phyloP scores from a whole-genome alignment of 805 yeast species.

The Clavispora asparagi region DNA sequence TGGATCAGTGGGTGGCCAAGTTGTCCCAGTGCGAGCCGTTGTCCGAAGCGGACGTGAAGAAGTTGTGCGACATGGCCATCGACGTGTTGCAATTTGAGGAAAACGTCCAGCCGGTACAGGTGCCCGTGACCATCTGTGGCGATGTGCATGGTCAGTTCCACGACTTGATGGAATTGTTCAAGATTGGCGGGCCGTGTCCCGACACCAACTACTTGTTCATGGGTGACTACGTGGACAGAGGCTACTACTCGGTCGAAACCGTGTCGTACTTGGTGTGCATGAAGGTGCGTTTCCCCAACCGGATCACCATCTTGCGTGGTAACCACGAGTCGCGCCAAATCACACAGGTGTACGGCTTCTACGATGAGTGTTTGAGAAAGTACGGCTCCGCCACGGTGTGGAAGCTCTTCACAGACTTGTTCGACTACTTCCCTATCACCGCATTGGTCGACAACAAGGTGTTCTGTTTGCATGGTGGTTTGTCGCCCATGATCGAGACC shows the following conservation, averaged over 20 bases:
- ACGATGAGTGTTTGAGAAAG: conserved; percentile 91
- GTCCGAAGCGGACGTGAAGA: conserved; percentile 71
- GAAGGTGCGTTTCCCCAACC: conserved; percentile 86
- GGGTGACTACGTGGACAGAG: conserved; percentile 84
- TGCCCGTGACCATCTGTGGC: conserved; percentile 96
- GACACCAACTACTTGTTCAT: conserved; percentile 44
- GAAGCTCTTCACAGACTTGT: conserved; percentile 87
- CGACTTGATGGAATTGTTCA: conserved; percentile 87
- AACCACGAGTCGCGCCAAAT: conserved; percentile 95
- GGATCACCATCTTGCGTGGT: conserved; percentile 90
- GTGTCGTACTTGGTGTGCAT: conserved; percentile 83
- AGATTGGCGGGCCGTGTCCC: conserved; percentile 68
- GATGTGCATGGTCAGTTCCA: conserved; percentile 97
- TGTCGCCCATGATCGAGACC: conserved; percentile 91
- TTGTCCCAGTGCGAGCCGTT: conserved; percentile 76
- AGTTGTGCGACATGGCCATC: conserved; percentile 83
- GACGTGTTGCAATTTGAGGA: conserved; percentile 89
- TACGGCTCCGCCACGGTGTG: conserved; percentile 91
- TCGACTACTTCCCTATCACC: conserved; percentile 90
- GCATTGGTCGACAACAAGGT: conserved; percentile 88
- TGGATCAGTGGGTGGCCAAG: conserved; percentile 85
- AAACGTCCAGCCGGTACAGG: conserved; percentile 91
- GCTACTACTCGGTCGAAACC: conserved; percentile 87
- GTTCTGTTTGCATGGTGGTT: conserved; percentile 91
- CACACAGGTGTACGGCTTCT: conserved; percentile 93